Evolutionary conservation across 2,329 filamentous ascomycete species (phyloP), one percentile per base, ranked within the genome.

Genomic region (Fusarium sp.): DNA sequence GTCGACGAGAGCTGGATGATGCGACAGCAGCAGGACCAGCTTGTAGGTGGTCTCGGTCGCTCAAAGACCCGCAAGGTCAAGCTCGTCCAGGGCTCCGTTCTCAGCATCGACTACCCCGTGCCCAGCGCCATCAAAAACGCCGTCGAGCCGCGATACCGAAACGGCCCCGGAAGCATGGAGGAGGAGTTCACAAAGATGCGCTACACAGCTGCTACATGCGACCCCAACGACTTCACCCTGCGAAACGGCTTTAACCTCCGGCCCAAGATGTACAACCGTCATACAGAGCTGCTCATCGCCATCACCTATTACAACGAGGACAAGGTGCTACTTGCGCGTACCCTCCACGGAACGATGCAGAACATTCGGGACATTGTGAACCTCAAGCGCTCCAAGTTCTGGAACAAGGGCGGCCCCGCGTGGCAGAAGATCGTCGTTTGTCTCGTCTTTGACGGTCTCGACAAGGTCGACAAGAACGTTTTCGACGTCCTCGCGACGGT

Each of bases 231-330:
- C 15, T 77, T 77, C 36, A 77, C 75, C 11, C 62, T 77, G 48
- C 63, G 74, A 6, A 77, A 77, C 64, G 75, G 75, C 26, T 77
- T 77, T 56, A 75, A 77, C 63, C 60, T 77, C 18, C 75, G 75
- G n/a, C 71, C 75, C 24, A 69, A 74, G 41, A 77, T 77, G 75
- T 77, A 77, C 60, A 77, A 77, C 55, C 73, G 75, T 28, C 75
- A 77, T 63, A 77, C 75, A 15, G 75, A 77, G 60, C 69, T 77
- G 2, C 54, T 77, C 36, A 77, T 77, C 53, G 75, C 75, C 24
- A 77, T 77, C 47, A 77, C 75, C 51, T 77, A 77, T 60, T 77
- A 77, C 71, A 77, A 77, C 51, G 75, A 77, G 35, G 75, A 77
- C 63, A 77, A 77, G 60, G 75, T 77, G n/a, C 73, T 77, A 10